Conservation (phyloP, 768 basidiomycete species). For the Gloeopeniophorella convolvens region DNA sequence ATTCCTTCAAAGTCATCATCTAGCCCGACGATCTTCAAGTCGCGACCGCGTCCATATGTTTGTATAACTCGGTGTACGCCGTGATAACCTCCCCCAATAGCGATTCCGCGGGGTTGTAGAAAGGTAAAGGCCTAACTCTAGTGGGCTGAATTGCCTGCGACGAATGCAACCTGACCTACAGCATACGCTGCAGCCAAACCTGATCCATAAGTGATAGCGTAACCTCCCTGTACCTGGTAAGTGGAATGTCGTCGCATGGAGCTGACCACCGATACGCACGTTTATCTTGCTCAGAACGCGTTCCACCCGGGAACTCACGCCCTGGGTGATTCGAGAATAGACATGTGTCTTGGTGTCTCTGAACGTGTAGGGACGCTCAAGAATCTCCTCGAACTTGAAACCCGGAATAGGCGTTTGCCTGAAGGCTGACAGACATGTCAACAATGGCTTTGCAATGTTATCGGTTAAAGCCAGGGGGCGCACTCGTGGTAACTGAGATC, state of each 20-base stretch:
- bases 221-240: slow-evolving; percentile 46
- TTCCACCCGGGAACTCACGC: slow-evolving; percentile 58
- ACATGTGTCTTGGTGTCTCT: slow-evolving; percentile 52
- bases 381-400: not conserved
- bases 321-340: slow-evolving; percentile 73
- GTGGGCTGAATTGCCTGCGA: not conserved
- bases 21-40: slow-evolving; percentile 47
- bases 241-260: not conserved
- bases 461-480: slow-evolving; percentile 15
- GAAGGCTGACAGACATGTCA: slow-evolving; percentile 1
- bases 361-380: slow-evolving; percentile 28
- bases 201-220: slow-evolving; percentile 72
- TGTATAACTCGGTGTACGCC: slow-evolving; percentile 63
- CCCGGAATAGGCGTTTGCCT: not conserved
- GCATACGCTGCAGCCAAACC: slow-evolving; percentile 72
- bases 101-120: slow-evolving; percentile 72
- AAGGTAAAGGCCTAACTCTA: slow-evolving; percentile 39
- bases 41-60: slow-evolving; percentile 48
- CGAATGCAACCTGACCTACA: too few species aligned
- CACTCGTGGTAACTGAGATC: slow-evolving; percentile 73
- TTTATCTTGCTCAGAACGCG: slow-evolving; percentile 66
- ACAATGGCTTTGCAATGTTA: slow-evolving; percentile 23
- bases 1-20: slow-evolving; percentile 62
- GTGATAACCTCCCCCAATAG: slow-evolving; percentile 71
- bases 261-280: slow-evolving; percentile 33